Evolutionary conservation across 371 early-diverging fungal species (phyloP), one percentile per base, ranked within the genome.

Genomic region (Rhizopus arrhizus): DNA sequence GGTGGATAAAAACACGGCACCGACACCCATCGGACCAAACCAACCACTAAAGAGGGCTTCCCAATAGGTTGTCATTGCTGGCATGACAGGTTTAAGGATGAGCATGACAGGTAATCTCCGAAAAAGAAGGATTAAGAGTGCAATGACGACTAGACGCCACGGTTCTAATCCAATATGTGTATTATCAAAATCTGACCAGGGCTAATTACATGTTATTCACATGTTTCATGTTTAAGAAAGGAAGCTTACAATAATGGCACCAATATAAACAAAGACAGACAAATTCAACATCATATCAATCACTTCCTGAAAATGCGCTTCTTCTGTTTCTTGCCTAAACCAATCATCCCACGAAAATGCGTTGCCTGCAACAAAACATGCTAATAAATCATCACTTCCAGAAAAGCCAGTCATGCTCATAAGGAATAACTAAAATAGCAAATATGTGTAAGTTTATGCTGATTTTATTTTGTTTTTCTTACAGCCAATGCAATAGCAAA

Each of bases 1-100:
- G 46, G 77, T 77, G 6, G 88, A 76, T 56, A 89, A 87, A 64
- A 85, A 98, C 3, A 98, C 76, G 1, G 98, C 97, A 15, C 90
- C 87, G 5, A 86, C 85, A 45, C 81, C 81, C 53, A 98, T 91
- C 0, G 99, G 99, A 4, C 97, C 99, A 69, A 96, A 98, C 94
- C 95, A 97, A 0, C 99, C 99, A 29, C 92, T 89, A 73, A 97
- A 97, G 4, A 95, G 68, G 0, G 93, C 94, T 69, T 97, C 96
- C 31, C 88, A 84, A 52, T 77, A 85, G 0, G 78, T 91, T 32
- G 82, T 75, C 40, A 97, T 65, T 1, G 91, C 88, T 1, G 92
- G 91, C 51, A 96, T 89, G 3, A 81, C 69, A 8, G 78, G 77
- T 38, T 89, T 84, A 34, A 92, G 63, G 0, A 82, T 62, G 38